Evolutionary conservation across 2,329 filamentous ascomycete species (phyloP), one percentile per base, ranked within the genome.

Genomic region (Lanzia echinophila): DNA sequence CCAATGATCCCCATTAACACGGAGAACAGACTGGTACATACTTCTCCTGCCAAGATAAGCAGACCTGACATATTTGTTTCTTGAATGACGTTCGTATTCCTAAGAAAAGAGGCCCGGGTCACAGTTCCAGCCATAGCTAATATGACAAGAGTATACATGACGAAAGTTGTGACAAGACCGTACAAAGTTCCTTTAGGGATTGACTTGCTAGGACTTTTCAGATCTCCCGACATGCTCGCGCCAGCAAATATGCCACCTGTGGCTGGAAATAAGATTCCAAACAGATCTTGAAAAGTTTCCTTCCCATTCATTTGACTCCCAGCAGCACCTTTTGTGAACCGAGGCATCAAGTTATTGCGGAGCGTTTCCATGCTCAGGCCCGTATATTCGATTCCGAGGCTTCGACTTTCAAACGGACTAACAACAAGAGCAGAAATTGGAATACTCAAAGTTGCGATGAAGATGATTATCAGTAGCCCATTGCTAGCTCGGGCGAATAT

Each of bases 211-310:
- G 90, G 90, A 58, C 90, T 85, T 58, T 81, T 86, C 47, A 95
- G 70, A 66, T 95, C 89, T 17, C 90, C 90, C 7, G 89, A 95
- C 90, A 95, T 95, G 62, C 88, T 92, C 6, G 90, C 90, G 17
- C 90, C 90, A 56, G 82, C 78, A 67, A 81, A 79, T 58, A 81
- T 83, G 22, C 79, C 77, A 2, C 73, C 79, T 1, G 77, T 80
- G 20, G 77, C 76, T 34, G 89, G 88, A 62, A 94, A 95, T 1
- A 95, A 72, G 58, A 95, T 90, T 2, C 89, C 90, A 71, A 95
- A 95, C 8, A 95, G 73, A 60, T 89, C 83, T 57, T 90, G 86
- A 61, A 90, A 95, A 13, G 78, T 91, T 58, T 85, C 82, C 41
- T 81, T 72, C 7, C 82, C 84, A 34, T 74, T 73, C 54, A 84